Conservation (phyloP, 371 early-diverging fungal genomes). For the Mucor racemosus region DNA sequence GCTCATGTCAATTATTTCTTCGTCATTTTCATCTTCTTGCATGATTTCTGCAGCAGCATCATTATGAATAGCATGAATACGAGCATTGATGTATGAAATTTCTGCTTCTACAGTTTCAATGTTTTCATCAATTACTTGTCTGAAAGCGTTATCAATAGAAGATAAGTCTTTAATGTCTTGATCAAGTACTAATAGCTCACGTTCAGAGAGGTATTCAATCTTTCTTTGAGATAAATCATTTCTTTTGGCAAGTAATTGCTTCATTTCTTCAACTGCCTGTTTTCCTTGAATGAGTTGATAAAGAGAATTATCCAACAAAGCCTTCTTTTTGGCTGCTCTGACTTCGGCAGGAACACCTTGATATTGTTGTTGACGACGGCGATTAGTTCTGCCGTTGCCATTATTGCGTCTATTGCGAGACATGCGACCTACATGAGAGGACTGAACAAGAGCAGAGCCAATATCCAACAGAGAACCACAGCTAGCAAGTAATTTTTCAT, state of each 20-base stretch:
- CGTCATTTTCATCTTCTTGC: slow-evolving; percentile 50
- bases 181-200: slow-evolving; percentile 62
- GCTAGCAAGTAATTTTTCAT: slow-evolving; percentile 32
- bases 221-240: slow-evolving; percentile 67
- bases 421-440: slow-evolving; percentile 19
- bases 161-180: slow-evolving; percentile 37
- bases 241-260: slow-evolving; percentile 51
- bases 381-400: background rate
- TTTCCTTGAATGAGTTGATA: slow-evolving; percentile 49
- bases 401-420: slow-evolving; percentile 22
- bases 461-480: slow-evolving; percentile 35
- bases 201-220: slow-evolving; percentile 66
- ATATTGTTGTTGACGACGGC: slow-evolving; percentile 1
- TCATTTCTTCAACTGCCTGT: slow-evolving; percentile 48
- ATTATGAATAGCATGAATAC: slow-evolving; percentile 72
- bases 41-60: slow-evolving; percentile 62
- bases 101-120: slow-evolving; percentile 85
- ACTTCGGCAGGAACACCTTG: slow-evolving; percentile 27
- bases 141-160: slow-evolving; percentile 52
- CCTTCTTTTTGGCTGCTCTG: slow-evolving; percentile 54
- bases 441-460: slow-evolving; percentile 27
- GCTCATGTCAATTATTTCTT: slow-evolving; percentile 24
- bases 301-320: slow-evolving; percentile 61
- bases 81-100: slow-evolving; percentile 71
- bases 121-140: slow-evolving; percentile 80